Conservation (phyloP, 306 rosid genomes). For the Dryas octopetala region DNA sequence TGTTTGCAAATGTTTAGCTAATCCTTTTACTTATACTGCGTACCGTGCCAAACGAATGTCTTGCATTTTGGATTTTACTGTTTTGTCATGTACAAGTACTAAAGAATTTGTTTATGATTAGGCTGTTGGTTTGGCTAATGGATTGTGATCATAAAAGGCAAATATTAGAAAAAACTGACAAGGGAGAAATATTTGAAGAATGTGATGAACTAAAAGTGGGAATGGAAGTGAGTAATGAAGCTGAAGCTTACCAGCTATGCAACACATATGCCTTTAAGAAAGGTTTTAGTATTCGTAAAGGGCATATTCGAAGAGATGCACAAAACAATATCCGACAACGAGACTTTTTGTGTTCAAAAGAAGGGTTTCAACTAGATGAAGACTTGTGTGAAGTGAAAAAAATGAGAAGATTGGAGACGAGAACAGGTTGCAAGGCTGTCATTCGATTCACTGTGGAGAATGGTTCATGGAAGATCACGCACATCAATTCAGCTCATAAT, state of each 20-base stretch:
- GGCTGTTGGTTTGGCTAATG: neutral
- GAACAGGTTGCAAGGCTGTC: constrained; percentile 18
- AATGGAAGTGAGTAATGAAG: neutral
- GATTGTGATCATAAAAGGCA: neutral
- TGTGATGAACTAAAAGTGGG: neutral
- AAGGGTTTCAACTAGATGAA: constrained; percentile 9
- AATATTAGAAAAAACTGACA: neutral
- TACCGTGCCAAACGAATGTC: too few species aligned
- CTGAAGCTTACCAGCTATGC: constrained; percentile 9
- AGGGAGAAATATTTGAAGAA: neutral
- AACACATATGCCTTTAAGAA: constrained; percentile 7
- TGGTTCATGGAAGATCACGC: neutral
- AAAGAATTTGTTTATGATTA: neutral
- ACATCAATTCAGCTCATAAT: constrained; percentile 8
- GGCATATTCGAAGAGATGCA: constrained; percentile 12
- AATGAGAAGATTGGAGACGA: constrained; percentile 3
- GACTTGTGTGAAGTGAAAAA: constrained; percentile 1
- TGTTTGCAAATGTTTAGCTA: too few species aligned
- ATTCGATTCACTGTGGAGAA: constrained; percentile 8
- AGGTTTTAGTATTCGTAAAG: constrained; percentile 15
- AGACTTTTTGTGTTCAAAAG: constrained; percentile 8
- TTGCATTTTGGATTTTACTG: neutral
- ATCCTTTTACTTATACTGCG: too few species aligned
- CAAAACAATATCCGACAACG: constrained; percentile 4
- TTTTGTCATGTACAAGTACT: neutral